These are phyloP conservation scores for Melampsora americana DNA, from an alignment of 1,284 basidiomycete species.

Conservation along the genomic window DNA sequence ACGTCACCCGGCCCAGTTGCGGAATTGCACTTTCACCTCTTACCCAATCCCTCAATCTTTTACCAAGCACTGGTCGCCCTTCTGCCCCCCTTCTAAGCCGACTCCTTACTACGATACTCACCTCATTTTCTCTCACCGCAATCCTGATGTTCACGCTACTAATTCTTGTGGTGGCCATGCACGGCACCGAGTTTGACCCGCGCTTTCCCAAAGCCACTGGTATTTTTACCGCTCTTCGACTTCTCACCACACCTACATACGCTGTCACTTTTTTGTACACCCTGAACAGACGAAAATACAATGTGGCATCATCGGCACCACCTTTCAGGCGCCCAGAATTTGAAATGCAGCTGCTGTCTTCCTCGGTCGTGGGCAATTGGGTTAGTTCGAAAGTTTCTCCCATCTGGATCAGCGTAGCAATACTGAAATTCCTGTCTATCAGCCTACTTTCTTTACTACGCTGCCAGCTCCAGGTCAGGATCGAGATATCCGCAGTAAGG, in stretches of 20 bases:
- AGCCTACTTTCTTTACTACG: constrained; percentile 10
- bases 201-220: constrained; percentile 41
- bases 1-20: neutral
- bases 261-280: constrained; percentile 43
- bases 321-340: neutral
- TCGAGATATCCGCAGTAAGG: neutral
- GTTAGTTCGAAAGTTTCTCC: neutral
- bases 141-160: constrained; percentile 43
- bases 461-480: neutral
- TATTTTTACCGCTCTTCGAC: constrained; percentile 36
- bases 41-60: neutral
- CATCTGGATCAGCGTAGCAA: neutral
- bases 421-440: neutral
- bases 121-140: constrained; percentile 41
- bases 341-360: neutral
- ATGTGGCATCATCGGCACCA: neutral
- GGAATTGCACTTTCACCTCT: neutral
- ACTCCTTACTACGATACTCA: constrained; percentile 39
- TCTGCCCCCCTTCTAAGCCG: constrained; percentile 36
- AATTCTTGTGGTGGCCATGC: constrained; percentile 41
- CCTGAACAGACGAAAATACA: constrained; percentile 20
- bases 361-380: neutral
- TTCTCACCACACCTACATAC: constrained; percentile 42
- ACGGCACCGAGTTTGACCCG: constrained; percentile 42
- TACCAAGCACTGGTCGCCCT: constrained; percentile 8